Percentiles rank a stretch among this genome's conserved stretches.
Conservation (phyloP, 192 early-diverging fungal genomes). For the Backusella macrospora region DNA sequence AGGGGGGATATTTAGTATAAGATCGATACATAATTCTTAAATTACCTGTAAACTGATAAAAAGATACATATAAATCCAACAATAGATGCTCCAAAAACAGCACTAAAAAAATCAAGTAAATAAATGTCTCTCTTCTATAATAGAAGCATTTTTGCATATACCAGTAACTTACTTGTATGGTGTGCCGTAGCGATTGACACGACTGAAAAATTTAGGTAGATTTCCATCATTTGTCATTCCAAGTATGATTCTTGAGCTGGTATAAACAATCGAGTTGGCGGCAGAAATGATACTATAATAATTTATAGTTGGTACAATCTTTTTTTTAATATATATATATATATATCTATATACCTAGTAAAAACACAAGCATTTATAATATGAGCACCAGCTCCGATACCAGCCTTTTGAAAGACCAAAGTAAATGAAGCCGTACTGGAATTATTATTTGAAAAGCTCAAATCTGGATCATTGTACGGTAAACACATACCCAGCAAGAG, state of each 20-base stretch:
- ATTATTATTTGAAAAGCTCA: slow-evolving; percentile 46
- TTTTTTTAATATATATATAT: no score
- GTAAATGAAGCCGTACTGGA: slow-evolving; percentile 67
- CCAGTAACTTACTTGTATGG: slow-evolving; percentile 39
- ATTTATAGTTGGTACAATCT: no score
- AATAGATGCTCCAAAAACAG: slow-evolving; percentile 52
- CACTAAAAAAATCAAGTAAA: slow-evolving; percentile 4
- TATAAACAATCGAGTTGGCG: slow-evolving; percentile 81
- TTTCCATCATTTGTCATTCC: slow-evolving; percentile 71
- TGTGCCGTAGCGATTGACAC: slow-evolving; percentile 57
- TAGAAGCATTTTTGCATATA: not conserved
- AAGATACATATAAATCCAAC: slow-evolving; percentile 61
- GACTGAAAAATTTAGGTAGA: slow-evolving; percentile 64
- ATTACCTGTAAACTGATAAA: slow-evolving; percentile 43
- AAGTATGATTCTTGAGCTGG: slow-evolving; percentile 75
- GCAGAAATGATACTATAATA: slow-evolving; percentile 61
- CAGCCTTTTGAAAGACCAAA: slow-evolving; percentile 60
- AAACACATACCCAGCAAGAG: slow-evolving; percentile 81
- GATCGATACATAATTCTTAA: slow-evolving; percentile 56
- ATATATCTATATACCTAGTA: slow-evolving; percentile 36
- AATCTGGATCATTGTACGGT: slow-evolving; percentile 57
- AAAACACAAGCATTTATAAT: slow-evolving; percentile 70
- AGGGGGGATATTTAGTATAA: slow-evolving; percentile 29
- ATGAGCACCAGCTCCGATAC: slow-evolving; percentile 60
- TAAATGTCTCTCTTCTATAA: no score